Evolutionary conservation across 2,329 filamentous ascomycete genomes (phyloP).

Genomic region (Xylogone sp.): DNA sequence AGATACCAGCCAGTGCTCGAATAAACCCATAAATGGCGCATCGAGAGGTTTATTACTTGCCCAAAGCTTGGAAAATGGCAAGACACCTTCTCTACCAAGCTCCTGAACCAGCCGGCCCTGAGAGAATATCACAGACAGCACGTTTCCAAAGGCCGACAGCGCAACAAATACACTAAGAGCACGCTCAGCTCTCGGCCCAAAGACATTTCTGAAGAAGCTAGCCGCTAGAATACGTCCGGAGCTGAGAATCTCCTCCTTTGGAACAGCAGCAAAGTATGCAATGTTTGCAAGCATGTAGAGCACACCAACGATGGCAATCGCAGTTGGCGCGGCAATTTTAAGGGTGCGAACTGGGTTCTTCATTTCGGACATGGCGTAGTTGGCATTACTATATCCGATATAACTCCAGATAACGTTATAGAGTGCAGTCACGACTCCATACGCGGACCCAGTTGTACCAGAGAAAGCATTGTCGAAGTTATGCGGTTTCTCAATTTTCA

Average conservation of each 20-base stretch:
- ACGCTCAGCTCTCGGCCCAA: conserved; percentile 49
- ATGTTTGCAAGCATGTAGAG: conserved; percentile 67
- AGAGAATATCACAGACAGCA: conserved; percentile 65
- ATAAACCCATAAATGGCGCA: conserved; percentile 56
- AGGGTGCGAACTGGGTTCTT: conserved; percentile 62
- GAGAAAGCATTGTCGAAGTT: conserved; percentile 63
- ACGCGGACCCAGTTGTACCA: conserved; percentile 59
- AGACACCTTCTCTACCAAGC: conserved; percentile 61
- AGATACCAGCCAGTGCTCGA: conserved; percentile 61
- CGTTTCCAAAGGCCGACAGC: conserved; percentile 64
- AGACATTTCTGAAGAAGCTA: conserved; percentile 53
- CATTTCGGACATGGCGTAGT: conserved; percentile 63
- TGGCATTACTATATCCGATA: conserved; percentile 65
- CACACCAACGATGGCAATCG: conserved; percentile 52
- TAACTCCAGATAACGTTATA: conserved; percentile 73
- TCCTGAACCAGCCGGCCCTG: conserved; percentile 64
- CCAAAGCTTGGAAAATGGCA: conserved; percentile 60
- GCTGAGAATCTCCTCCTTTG: conserved; percentile 48
- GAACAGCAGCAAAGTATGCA: conserved; percentile 59
- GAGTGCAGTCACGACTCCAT: conserved; percentile 64
- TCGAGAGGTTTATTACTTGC: conserved; percentile 62
- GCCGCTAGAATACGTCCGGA: conserved; percentile 50
- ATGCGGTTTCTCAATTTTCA: conserved; percentile 56
- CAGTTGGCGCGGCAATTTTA: conserved; percentile 60
- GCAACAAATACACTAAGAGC: conserved; percentile 63